Percentiles rank a stretch among this genome's conserved stretches.
Evolutionary conservation across 2,329 filamentous ascomycete species (phyloP).

Genomic region (Xylaria sp.): DNA sequence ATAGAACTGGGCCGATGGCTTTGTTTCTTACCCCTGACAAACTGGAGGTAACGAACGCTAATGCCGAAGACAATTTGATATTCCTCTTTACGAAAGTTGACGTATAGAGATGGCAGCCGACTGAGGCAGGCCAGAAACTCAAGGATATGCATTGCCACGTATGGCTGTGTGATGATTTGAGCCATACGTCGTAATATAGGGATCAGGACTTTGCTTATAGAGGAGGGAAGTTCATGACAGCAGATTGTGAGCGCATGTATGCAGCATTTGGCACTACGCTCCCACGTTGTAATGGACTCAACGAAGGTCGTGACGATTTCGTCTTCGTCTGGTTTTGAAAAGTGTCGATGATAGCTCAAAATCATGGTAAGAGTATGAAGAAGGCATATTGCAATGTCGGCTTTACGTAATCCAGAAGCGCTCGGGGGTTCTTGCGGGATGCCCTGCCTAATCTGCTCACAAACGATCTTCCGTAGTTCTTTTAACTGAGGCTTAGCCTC

Average conservation of each 20-base stretch:
- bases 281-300: constrained; percentile 83
- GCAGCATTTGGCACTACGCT: constrained; percentile 88
- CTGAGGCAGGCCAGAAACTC: constrained; percentile 94
- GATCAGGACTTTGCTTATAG: constrained; percentile 85
- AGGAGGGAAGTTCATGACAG: constrained; percentile 91
- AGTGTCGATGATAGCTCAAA: constrained; percentile 88
- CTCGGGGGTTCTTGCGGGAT: constrained; percentile 84
- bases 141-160: constrained; percentile 92
- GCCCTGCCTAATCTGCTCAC: constrained; percentile 82
- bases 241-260: constrained; percentile 96
- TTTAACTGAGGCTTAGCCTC: constrained; percentile 79
- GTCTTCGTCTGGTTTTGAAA: constrained; percentile 86
- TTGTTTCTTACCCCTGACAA: constrained; percentile 76
- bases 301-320: constrained; percentile 90
- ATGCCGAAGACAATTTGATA: constrained; percentile 96
- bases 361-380: constrained; percentile 89
- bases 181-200: constrained; percentile 93
- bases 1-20: constrained; percentile 58
- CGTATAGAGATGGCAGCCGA: constrained; percentile 83
- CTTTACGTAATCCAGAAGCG: constrained; percentile 82
- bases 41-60: constrained; percentile 92
- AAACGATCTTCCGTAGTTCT: constrained; percentile 78
- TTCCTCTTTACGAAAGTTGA: constrained; percentile 90
- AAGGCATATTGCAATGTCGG: constrained; percentile 88
- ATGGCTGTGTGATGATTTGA: constrained; percentile 92